Conservation (phyloP, 2,329 filamentous ascomycete genomes). For the Curvularia eragrostidis region DNA sequence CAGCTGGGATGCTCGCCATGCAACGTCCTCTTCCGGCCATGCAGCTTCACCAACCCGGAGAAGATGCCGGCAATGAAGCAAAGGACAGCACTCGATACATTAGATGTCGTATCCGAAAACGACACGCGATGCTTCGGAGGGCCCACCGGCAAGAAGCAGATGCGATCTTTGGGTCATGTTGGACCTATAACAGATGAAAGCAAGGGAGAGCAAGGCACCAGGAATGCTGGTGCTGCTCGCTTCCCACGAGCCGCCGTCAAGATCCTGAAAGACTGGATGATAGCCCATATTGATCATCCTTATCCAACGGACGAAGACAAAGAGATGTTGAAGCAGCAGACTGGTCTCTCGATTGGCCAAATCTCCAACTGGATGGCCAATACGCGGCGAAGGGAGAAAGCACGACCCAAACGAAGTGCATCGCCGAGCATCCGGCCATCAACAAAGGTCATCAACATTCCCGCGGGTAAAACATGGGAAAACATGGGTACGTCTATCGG, state of each 20-base stretch:
- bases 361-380: slow-evolving; percentile 95
- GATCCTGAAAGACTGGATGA: slow-evolving; percentile 83
- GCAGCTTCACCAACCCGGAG: slow-evolving; percentile 54
- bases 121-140: slow-evolving; percentile 40
- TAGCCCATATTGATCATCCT: slow-evolving; percentile 78
- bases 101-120: slow-evolving; percentile 57
- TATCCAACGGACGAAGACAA: slow-evolving; percentile 91
- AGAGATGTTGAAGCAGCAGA: slow-evolving; percentile 76
- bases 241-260: slow-evolving; percentile 83
- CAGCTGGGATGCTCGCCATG: slow-evolving; percentile 56
- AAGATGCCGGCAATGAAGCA: slow-evolving; percentile 39
- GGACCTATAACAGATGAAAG: slow-evolving; percentile 46
- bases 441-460: slow-evolving; percentile 75
- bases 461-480: slow-evolving; percentile 65
- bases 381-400: slow-evolving; percentile 81
- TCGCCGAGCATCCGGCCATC: slow-evolving; percentile 72
- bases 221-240: slow-evolving; percentile 50
- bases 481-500: slow-evolving; percentile 43
- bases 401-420: slow-evolving; percentile 69
- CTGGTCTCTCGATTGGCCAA: slow-evolving; percentile 80
- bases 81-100: slow-evolving; percentile 54
- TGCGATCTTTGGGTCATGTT: slow-evolving; percentile 46
- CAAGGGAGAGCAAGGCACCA: slow-evolving; percentile 35
- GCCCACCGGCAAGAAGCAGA: slow-evolving; percentile 48
- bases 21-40: slow-evolving; percentile 56